phyloP scores from a whole-genome alignment of 1,284 basidiomycete species.

The Phenoliferia sp. region DNA sequence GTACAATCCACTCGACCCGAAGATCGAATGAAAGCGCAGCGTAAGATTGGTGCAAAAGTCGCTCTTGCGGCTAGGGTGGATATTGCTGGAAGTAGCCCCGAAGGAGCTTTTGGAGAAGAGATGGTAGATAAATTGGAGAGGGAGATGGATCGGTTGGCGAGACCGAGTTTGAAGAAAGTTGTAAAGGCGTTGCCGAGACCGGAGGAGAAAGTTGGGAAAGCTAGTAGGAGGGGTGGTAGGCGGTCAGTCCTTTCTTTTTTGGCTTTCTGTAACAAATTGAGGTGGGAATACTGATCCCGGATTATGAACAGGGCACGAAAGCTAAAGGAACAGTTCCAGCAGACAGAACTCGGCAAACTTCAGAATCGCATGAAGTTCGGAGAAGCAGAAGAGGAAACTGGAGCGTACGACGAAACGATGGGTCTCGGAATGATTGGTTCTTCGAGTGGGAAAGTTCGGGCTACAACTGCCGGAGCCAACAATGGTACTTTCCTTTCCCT shows the following conservation, averaged over 20 bases:
- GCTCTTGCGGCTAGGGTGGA: conserved; percentile 90
- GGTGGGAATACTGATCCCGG: background rate
- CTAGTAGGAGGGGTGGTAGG: conserved; percentile 87
- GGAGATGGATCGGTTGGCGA: conserved; percentile 83
- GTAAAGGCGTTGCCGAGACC: conserved; percentile 94
- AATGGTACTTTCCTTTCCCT: conserved; percentile 80
- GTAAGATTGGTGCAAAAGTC: conserved; percentile 88
- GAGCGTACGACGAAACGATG: conserved; percentile 92
- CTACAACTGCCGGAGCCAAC: conserved; percentile 75
- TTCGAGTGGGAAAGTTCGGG: conserved; percentile 78
- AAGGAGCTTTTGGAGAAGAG: conserved; percentile 70
- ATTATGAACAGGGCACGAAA: conserved; percentile 70
- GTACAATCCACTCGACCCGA: conserved; percentile 83
- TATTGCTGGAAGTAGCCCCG: conserved; percentile 66
- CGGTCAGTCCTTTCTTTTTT: conserved; percentile 51
- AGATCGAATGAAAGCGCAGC: conserved; percentile 84
- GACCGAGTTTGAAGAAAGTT: conserved; percentile 90
- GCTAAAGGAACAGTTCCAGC: conserved; percentile 92
- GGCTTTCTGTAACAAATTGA: background rate
- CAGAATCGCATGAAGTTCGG: conserved; percentile 97
- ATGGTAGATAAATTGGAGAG: conserved; percentile 82
- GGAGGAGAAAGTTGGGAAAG: conserved; percentile 70
- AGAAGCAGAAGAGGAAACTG: conserved; percentile 90
- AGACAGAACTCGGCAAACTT: conserved; percentile 92
- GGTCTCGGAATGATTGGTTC: conserved; percentile 94